Base-by-base conservation (phyloP, 1,139 yeast species). In the Saccharomyces hybrid region DNA sequence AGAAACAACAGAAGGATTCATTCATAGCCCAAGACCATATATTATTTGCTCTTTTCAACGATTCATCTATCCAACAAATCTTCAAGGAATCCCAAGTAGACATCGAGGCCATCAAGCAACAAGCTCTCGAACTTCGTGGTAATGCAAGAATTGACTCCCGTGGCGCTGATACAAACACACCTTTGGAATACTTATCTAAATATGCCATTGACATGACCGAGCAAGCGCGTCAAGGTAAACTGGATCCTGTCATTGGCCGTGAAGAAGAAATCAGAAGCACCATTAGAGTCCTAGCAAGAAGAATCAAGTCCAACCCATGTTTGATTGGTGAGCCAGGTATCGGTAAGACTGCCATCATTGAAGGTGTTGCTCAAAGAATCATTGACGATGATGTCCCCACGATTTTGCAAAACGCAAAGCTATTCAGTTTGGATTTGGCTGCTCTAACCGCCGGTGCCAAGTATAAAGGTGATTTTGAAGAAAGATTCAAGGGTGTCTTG, bases 261-360 rank as follows among this genome's bases (percentile, higher is more conserved):
- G 99, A 93, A 71, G 99, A 93, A 71, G 99, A 93, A 73, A 93
- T 95, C 61, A 82, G 99, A 73, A 79, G 98, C 63, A 90, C 96
- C 47, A 91, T 93, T 59, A 81, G 98, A 59, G 96, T 95, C 4
- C 78, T 93, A 59, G 93, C 99, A 16, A 85, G 99, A 75, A 83
- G 99, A 74, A 88, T 96, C 34, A 93, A 93, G 74, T 90, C 97
- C 3, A 95, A 95, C 68, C 96, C 99, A 13, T 93, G 96, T 62
- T 76, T 93, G 61, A 89, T 93, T 66, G 99, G 99, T 78, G 98
- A 93, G 67, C 97, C 99, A 34, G 99, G 99, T 81, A 97, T 93
- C 53, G 99, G 99, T 78, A 93, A 93, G 75, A 95, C 99, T 42
- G 88, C 96, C 23, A 91, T 93, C 65, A 96, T 91, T 52, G 99